Percentiles rank a stretch among this genome's conserved stretches.
These are phyloP conservation scores for Xylogone sp. DNA, from an alignment of 2,329 filamentous ascomycete species.

Conservation along the genomic window DNA sequence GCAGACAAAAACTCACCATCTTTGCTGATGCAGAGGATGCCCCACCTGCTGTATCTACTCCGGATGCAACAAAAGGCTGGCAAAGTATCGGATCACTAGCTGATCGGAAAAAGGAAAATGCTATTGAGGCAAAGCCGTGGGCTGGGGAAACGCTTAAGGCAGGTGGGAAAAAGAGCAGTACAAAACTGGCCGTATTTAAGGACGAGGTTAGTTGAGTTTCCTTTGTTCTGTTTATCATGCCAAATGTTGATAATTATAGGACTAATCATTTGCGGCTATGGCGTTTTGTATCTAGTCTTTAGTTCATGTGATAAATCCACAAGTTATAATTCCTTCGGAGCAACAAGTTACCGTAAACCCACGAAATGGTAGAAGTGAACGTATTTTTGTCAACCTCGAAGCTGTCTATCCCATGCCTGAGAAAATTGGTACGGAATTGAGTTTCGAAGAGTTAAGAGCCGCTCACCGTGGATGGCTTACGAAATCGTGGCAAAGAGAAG, in stretches of 20 bases:
- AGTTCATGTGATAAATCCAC: constrained; percentile 52
- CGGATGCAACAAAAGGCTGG: constrained; percentile 69
- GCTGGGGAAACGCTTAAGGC: constrained; percentile 85
- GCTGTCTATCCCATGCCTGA: constrained; percentile 77
- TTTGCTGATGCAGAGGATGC: constrained; percentile 74
- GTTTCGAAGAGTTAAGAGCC: constrained; percentile 90
- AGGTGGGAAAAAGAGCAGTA: constrained; percentile 73
- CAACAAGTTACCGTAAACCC: constrained; percentile 81
- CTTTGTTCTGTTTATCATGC: constrained; percentile 31
- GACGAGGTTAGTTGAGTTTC: constrained; percentile 75
- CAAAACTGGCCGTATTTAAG: constrained; percentile 91
- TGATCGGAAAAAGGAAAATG: constrained; percentile 93
- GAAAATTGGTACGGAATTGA: constrained; percentile 69
- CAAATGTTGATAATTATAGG: constrained; percentile 88
- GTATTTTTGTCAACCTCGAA: constrained; percentile 82
- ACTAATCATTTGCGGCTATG: constrained; percentile 73
- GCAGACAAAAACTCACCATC: constrained; percentile 80
- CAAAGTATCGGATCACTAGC: constrained; percentile 83
- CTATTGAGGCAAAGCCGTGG: constrained; percentile 83
- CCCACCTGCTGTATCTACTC: constrained; percentile 50
- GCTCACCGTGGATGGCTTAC: constrained; percentile 67
- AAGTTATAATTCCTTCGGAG: constrained; percentile 64
- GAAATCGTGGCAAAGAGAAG: constrained; percentile 46
- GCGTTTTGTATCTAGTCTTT: constrained; percentile 57
- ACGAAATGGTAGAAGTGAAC: constrained; percentile 76